These are phyloP conservation scores for Quercus agrifolia DNA, from an alignment of 306 rosid genomes.

Conservation along the genomic window DNA sequence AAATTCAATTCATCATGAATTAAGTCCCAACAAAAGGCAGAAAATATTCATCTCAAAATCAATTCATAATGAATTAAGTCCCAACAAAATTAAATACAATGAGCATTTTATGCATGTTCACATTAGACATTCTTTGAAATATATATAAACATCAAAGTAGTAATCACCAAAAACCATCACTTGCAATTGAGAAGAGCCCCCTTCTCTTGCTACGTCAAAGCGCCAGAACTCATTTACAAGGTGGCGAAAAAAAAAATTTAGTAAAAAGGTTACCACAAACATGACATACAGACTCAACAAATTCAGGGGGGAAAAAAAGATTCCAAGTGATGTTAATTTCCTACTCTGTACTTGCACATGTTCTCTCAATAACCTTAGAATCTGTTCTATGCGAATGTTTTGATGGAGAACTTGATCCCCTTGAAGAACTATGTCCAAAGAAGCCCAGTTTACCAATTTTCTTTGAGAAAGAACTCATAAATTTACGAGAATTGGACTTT, in stretches of 20 bases:
- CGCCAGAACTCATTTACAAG: constrained; percentile 40
- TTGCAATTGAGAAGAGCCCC: constrained; percentile 39
- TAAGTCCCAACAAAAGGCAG: neutral
- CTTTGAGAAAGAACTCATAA: constrained; percentile 86
- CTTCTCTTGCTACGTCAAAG: constrained; percentile 22
- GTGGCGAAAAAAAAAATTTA: constrained; percentile 24
- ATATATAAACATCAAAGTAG: constrained; percentile 20
- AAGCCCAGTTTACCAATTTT: constrained; percentile 68
- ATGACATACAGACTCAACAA: constrained; percentile 43
- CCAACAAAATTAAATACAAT: neutral
- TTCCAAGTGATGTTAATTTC: constrained; percentile 14
- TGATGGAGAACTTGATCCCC: constrained; percentile 92
- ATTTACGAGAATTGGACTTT: constrained; percentile 78
- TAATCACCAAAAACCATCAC: constrained; percentile 34
- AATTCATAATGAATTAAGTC: neutral
- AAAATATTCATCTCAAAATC: neutral
- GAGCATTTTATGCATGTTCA: neutral
- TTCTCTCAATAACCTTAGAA: constrained; percentile 91
- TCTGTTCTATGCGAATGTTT: constrained; percentile 84
- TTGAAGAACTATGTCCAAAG: constrained; percentile 79
- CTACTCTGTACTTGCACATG: constrained; percentile 96
- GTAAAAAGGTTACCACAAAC: constrained; percentile 31
- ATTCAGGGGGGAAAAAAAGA: neutral
- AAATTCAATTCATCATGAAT: neutral
- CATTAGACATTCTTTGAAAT: constrained; percentile 17